Evolutionary conservation across 2,329 filamentous ascomycete species (phyloP).

Genomic region (Ceratocystis diversiconidia): DNA sequence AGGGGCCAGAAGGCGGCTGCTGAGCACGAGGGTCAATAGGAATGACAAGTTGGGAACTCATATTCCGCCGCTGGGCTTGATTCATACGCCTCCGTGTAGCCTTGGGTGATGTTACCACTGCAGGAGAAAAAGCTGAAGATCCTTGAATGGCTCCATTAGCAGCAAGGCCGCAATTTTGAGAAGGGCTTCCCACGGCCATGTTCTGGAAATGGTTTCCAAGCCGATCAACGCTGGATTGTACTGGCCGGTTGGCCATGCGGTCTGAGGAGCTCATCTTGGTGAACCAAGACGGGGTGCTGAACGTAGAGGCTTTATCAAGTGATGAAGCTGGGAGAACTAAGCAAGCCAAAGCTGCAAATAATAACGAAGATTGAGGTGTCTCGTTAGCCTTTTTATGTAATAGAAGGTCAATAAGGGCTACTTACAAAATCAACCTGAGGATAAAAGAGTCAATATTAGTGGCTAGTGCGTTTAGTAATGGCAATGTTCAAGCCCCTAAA

Average conservation of each 20-base stretch:
- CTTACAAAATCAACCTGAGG: too few relatives aligned
- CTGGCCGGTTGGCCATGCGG: not conserved
- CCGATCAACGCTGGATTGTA: not conserved
- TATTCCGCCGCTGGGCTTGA: constrained; percentile 48
- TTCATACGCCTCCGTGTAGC: constrained; percentile 34
- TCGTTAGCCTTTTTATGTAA: too few relatives aligned
- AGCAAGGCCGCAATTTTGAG: not conserved
- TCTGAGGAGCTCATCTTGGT: not conserved
- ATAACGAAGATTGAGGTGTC: too few relatives aligned
- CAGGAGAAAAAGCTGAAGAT: not conserved
- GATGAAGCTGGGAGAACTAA: too few relatives aligned
- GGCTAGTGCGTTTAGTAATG: too few relatives aligned
- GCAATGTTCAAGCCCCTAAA: not conserved
- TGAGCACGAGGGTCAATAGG: constrained; percentile 35
- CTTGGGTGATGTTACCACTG: not conserved
- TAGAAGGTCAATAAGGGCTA: too few relatives aligned
- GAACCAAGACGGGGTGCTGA: not conserved
- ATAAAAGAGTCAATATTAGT: too few relatives aligned
- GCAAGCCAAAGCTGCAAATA: too few relatives aligned
- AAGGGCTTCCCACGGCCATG: not conserved
- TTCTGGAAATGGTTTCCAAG: constrained; percentile 8
- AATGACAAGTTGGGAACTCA: constrained; percentile 45
- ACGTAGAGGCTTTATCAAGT: not conserved
- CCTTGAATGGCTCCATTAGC: not conserved
- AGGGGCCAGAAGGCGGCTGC: constrained; percentile 14